Percentiles rank a stretch among this genome's conserved stretches.
These are phyloP conservation scores for Cercospora citrullina DNA, from an alignment of 2,329 filamentous ascomycete species.

Conservation along the genomic window DNA sequence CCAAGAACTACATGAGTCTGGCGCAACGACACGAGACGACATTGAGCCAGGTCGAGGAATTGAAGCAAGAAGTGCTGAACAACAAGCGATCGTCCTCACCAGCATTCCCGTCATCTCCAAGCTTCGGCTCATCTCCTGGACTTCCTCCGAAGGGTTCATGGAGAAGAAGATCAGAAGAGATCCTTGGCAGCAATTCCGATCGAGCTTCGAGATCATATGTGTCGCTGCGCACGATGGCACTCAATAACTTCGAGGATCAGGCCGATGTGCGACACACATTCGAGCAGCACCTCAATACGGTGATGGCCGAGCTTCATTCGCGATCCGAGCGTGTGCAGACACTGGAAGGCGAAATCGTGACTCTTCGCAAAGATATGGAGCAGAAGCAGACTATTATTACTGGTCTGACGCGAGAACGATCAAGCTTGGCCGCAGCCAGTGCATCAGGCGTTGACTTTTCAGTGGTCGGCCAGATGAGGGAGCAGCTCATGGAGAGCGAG, in stretches of 20 bases:
- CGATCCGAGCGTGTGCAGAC: conserved; percentile 88
- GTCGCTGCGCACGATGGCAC: conserved; percentile 81
- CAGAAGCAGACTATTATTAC: conserved; percentile 94
- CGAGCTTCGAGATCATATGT: conserved; percentile 89
- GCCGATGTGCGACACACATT: conserved; percentile 90
- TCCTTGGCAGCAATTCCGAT: conserved; percentile 58
- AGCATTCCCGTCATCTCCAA: conserved; percentile 25
- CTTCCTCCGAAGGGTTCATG: conserved; percentile 61
- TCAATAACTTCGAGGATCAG: conserved; percentile 78
- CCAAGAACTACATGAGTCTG: conserved; percentile 77
- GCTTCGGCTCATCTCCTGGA: conserved; percentile 23
- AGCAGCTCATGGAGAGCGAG: conserved; percentile 85
- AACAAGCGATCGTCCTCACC: conserved; percentile 45
- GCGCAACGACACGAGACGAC: conserved; percentile 79
- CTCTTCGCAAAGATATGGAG: conserved; percentile 93
- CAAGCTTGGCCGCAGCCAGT: conserved; percentile 76
- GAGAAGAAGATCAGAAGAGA: conserved; percentile 38
- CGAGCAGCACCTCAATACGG: conserved; percentile 84
- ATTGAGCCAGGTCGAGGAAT: conserved; percentile 81
- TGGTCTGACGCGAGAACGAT: conserved; percentile 87
- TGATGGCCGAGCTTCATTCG: conserved; percentile 86
- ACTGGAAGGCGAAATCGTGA: conserved; percentile 79
- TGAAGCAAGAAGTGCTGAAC: conserved; percentile 82
- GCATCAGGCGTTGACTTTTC: conserved; percentile 77
- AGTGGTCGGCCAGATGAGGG: conserved; percentile 80